phyloP scores from a whole-genome alignment of 805 yeast species.

The Ogataea corticis region DNA sequence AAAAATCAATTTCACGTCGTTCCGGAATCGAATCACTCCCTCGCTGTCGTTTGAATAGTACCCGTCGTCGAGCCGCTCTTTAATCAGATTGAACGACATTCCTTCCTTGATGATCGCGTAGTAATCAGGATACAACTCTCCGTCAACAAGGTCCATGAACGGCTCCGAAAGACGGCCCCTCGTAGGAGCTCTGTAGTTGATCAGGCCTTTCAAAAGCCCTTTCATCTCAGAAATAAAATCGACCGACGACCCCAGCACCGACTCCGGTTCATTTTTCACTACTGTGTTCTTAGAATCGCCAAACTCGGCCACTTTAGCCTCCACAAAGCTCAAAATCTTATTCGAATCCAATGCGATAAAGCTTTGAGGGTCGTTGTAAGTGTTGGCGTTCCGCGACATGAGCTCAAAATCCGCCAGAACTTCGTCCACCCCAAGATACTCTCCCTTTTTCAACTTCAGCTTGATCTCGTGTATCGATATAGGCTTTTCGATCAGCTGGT shows the following conservation, averaged over 20 bases:
- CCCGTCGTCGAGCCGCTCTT: constrained; percentile 50
- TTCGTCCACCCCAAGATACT: constrained; percentile 40
- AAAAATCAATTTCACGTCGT: constrained; percentile 64
- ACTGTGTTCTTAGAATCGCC: background rate
- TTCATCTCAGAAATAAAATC: constrained; percentile 24
- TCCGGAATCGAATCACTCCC: constrained; percentile 56
- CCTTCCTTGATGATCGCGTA: constrained; percentile 71
- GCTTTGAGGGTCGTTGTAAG: constrained; percentile 67
- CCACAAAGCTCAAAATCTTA: constrained; percentile 55
- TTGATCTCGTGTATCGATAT: constrained; percentile 70
- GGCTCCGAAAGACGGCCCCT: constrained; percentile 62
- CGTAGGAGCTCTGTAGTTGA: constrained; percentile 46
- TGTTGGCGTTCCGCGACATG: constrained; percentile 69
- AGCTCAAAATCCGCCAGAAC: constrained; percentile 61
- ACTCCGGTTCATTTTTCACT: constrained; percentile 1
- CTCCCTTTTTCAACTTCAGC: constrained; percentile 41
- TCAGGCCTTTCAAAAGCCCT: constrained; percentile 39
- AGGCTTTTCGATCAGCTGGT: constrained; percentile 61
- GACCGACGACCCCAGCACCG: background rate
- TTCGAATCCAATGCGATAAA: constrained; percentile 68
- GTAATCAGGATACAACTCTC: constrained; percentile 76
- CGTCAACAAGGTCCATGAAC: constrained; percentile 72
- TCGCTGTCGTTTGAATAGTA: constrained; percentile 49
- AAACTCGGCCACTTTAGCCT: constrained; percentile 45
- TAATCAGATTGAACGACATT: constrained; percentile 66